Conservation (phyloP, 352 stramenopile genomes). For the Pythium chondricola region DNA sequence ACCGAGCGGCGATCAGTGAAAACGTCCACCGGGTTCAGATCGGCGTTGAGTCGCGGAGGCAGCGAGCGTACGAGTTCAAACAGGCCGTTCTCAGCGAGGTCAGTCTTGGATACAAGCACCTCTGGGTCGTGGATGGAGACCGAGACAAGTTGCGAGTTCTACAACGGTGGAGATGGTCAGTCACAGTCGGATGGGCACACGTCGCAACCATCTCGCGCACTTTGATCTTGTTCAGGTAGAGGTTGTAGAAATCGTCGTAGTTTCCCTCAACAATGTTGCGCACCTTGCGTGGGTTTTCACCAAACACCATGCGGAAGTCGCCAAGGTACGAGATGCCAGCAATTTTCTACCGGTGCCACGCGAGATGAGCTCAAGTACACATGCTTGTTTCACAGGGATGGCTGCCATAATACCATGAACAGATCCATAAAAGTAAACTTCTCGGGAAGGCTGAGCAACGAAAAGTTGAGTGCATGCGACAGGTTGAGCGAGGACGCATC, state of each 20-base stretch:
- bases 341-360: conserved; percentile 80
- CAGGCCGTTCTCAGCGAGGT: conserved; percentile 24
- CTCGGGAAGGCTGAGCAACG: conserved; percentile 63
- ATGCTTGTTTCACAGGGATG: too few species aligned
- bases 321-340: conserved; percentile 86
- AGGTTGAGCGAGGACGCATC: conserved; percentile 53
- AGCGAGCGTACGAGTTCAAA: conserved; percentile 44
- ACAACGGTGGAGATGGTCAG: neutral
- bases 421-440: conserved; percentile 80
- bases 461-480: conserved; percentile 68
- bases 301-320: conserved; percentile 88
- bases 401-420: conserved; percentile 68
- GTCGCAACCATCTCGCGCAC: conserved; percentile 19
- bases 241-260: conserved; percentile 55
- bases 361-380: conserved; percentile 5
- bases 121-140: conserved; percentile 37
- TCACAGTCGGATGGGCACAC: neutral
- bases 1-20: conserved; percentile 27
- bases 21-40: conserved; percentile 25
- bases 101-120: conserved; percentile 44
- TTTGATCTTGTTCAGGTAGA: conserved; percentile 76
- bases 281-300: conserved; percentile 88
- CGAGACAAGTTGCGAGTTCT: conserved; percentile 63
- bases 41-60: conserved; percentile 40
- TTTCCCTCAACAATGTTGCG: conserved; percentile 89